A percentile compares a stretch with the other conserved stretches of the same genome.
Evolutionary conservation across 495 filamentous ascomycete species (phyloP).

Genomic region (Xylaria scruposa): DNA sequence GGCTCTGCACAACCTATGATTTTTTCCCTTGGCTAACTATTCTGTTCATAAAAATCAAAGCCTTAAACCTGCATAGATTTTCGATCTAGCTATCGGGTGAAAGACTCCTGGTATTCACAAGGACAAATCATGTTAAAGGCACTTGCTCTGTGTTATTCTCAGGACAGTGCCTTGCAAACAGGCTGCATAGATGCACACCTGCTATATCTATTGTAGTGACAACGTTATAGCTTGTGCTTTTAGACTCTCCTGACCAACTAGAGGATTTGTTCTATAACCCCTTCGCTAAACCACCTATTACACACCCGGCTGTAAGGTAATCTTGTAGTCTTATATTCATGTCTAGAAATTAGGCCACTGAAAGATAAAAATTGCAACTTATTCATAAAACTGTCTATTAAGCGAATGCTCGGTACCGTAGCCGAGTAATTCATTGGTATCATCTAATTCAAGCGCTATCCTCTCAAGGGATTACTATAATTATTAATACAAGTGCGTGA

Average conservation of each 20-base stretch:
- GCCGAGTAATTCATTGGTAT: conserved; percentile 4
- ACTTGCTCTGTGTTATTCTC: background rate
- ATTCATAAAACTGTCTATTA: background rate
- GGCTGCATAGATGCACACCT: background rate
- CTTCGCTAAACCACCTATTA: background rate
- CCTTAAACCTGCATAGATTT: background rate
- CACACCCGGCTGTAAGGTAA: background rate
- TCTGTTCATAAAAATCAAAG: background rate
- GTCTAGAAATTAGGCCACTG: too few relatives aligned
- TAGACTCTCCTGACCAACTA: too few relatives aligned
- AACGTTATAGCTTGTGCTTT: too few relatives aligned
- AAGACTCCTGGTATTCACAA: background rate
- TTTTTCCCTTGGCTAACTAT: background rate
- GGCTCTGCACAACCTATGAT: background rate
- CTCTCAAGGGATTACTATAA: conserved; percentile 1
- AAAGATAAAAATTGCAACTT: too few relatives aligned
- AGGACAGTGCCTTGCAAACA: background rate
- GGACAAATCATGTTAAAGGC: background rate
- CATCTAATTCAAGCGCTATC: conserved; percentile 1
- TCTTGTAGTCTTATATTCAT: background rate
- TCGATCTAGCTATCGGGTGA: background rate
- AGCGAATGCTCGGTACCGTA: background rate
- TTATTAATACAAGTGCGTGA: conserved; percentile 14
- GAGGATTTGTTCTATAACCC: background rate
- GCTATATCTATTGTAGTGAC: background rate